These are phyloP conservation scores for Gleditsia sinensis DNA, from an alignment of 306 rosid genomes.

Conservation along the genomic window DNA sequence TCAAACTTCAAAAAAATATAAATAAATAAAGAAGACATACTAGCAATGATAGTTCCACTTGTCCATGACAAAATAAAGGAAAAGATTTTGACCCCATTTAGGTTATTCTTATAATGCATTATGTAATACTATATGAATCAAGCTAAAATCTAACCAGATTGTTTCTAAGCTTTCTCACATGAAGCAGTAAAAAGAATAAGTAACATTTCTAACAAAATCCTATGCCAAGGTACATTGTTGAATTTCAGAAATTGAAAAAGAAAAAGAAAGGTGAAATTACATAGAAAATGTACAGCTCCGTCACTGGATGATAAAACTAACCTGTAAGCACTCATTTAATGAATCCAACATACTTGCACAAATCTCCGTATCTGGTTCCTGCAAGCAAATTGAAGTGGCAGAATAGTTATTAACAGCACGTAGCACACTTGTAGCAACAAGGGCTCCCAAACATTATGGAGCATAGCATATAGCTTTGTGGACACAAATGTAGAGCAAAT, in stretches of 20 bases:
- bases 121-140: not conserved
- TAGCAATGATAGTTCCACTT: not conserved
- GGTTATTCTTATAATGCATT: not conserved
- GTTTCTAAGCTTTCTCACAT: not conserved
- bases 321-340: conserved; percentile 94
- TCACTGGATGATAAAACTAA: conserved; percentile 31
- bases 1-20: not conserved
- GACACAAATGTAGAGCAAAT: too few relatives aligned
- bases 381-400: conserved; percentile 41
- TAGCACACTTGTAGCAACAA: too few relatives aligned
- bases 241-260: not conserved
- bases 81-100: not conserved
- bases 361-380: conserved; percentile 99
- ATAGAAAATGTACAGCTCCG: not conserved
- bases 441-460: too few relatives aligned
- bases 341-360: conserved; percentile 95
- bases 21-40: too few relatives aligned
- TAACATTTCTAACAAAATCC: not conserved
- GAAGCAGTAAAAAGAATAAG: too few relatives aligned
- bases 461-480: too few relatives aligned
- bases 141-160: not conserved
- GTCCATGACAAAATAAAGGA: too few relatives aligned
- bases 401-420: not conserved
- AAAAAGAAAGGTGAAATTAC: not conserved
- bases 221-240: not conserved